Evolutionary conservation across 495 filamentous ascomycete species (phyloP), one percentile per base, ranked within the genome.

Genomic region (Chaetomium cochliodes): DNA sequence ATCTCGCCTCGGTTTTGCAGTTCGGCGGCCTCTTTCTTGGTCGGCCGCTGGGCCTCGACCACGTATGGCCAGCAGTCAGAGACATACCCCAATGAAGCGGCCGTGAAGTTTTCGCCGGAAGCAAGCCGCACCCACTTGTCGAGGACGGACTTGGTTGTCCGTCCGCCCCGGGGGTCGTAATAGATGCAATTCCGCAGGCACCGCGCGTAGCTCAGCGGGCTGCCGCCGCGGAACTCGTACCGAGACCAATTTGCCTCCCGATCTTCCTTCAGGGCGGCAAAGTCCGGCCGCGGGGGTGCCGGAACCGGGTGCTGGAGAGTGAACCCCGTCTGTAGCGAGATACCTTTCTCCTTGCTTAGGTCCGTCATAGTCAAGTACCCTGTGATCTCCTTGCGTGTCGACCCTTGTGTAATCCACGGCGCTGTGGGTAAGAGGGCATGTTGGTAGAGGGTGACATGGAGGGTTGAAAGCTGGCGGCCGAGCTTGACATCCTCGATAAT

Each of bases 401-500:
- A 64, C 3, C 66, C 62, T 1, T 55, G 64, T 0, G 71, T 70
- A 59, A 70, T 67, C 74, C 72, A 79, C 3, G 77, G 74, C 1
- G 68, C 54, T 1, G 68, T 41, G 3, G 71, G 41, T 11, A 73
- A 62, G 0, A 77, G 72, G 7, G 65, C 70, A 20, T 66, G 60
- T 60, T 82, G 77, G 58, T 76, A 76, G 0, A 96, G 84, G 0
- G 84, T 85, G 16, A 90, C 78, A 72, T 92, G 90, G 15, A 94
- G 76, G 6, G 86, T 85, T 39, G 88, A 88, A 9, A 88, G 84
- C 56, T 88, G 84, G 2, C 84, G 76, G 46, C 92, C 90, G 15
- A 90, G 79, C 71, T 96, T 96, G 42, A 86, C 75, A 64, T 93
- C 88, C 57, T 87, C 80, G 50, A 96, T 81, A 18, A 80, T 78